Percentiles rank a stretch among this genome's conserved stretches.
These are phyloP conservation scores for Meyerozyma guilliermondii DNA, from an alignment of 1,139 yeast genomes.

Conservation along the genomic window DNA sequence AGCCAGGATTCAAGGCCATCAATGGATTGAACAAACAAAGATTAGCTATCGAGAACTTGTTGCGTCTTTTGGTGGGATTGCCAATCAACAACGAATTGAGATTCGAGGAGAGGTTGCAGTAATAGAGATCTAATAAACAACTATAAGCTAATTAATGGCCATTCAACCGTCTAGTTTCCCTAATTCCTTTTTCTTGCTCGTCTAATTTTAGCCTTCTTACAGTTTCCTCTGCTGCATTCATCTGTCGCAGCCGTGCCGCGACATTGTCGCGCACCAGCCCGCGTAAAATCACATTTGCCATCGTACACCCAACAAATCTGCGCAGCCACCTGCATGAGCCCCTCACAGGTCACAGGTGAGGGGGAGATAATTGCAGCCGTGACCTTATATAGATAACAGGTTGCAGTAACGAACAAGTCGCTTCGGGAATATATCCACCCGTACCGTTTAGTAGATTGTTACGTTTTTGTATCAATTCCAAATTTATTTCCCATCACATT, in stretches of 20 bases:
- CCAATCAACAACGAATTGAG: slow-evolving; percentile 89
- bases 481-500: not conserved
- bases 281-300: not conserved
- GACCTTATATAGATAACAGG: not conserved
- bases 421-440: not conserved
- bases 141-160: too few relatives aligned
- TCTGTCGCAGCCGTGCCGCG: not conserved
- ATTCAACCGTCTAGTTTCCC: too few relatives aligned
- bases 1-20: slow-evolving; percentile 86
- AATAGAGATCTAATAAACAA: slow-evolving; percentile 7
- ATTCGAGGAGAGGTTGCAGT: slow-evolving; percentile 81
- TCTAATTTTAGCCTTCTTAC: too few relatives aligned
- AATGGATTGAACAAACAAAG: slow-evolving; percentile 94
- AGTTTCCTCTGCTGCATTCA: too few relatives aligned
- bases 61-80: slow-evolving; percentile 85
- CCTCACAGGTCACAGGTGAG: not conserved
- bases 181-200: too few relatives aligned
- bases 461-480: not conserved
- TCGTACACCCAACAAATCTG: not conserved
- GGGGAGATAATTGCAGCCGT: not conserved
- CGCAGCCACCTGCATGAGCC: not conserved
- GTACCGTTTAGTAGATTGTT: not conserved
- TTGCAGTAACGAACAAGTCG: too few relatives aligned
- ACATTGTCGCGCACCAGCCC: not conserved
- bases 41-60: slow-evolving; percentile 83